Evolutionary conservation across 352 stramenopile species (phyloP).

Genomic region (Pythium aquatile): DNA sequence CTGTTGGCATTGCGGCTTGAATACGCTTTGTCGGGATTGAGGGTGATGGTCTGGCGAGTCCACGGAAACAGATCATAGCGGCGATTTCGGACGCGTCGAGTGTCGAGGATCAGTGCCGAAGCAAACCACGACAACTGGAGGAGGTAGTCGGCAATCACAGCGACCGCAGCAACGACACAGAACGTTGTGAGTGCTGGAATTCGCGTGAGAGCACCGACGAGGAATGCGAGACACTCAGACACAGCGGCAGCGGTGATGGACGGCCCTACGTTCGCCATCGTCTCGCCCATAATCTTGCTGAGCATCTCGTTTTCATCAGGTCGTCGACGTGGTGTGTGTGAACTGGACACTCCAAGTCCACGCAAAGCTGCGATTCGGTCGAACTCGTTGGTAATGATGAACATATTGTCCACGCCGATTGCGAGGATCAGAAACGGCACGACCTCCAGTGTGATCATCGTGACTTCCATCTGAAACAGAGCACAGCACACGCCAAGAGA

Average conservation of each 20-base stretch:
- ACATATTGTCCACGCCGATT: conserved; percentile 93
- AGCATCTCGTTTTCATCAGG: conserved; percentile 41
- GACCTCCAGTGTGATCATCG: conserved; percentile 91
- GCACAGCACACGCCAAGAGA: conserved; percentile 67
- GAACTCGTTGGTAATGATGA: conserved; percentile 90
- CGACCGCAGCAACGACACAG: conserved; percentile 80
- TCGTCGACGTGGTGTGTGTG: conserved; percentile 26
- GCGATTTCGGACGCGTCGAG: conserved; percentile 56
- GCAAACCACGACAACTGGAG: conserved; percentile 90
- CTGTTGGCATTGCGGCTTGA: conserved; percentile 14
- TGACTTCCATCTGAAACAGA: conserved; percentile 76
- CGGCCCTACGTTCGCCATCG: conserved; percentile 77
- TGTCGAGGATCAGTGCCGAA: conserved; percentile 74
- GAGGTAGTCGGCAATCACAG: conserved; percentile 75
- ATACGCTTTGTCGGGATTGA: conserved; percentile 36
- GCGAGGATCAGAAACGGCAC: conserved; percentile 91
- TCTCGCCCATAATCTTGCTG: conserved; percentile 69
- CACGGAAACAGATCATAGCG: conserved; percentile 76
- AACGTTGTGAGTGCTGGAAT: conserved; percentile 89
- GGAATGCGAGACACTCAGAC: conserved; percentile 79
- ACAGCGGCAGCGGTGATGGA: conserved; percentile 86
- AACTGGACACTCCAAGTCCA: conserved; percentile 33
- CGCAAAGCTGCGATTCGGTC: conserved; percentile 55
- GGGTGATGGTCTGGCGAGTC: conserved; percentile 47
- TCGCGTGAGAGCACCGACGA: conserved; percentile 77